phyloP scores from a whole-genome alignment of 441 rosid genomes.

The Euphorbia corollata region DNA sequence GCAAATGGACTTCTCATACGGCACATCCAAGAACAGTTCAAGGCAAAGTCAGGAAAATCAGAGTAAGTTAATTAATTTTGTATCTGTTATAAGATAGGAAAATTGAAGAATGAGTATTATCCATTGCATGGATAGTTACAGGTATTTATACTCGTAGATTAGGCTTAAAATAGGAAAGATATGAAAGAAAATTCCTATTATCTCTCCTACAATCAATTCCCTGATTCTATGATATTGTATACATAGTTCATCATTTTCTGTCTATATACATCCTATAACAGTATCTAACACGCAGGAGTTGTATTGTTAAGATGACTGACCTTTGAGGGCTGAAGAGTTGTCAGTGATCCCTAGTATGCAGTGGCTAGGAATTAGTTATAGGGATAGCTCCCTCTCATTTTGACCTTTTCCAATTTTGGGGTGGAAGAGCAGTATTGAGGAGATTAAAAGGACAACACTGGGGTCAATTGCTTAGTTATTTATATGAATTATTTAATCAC shows the following conservation, averaged over 20 bases:
- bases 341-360: not conserved
- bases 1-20: constrained; percentile 93
- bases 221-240: too few relatives aligned
- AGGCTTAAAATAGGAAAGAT: too few relatives aligned
- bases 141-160: too few relatives aligned
- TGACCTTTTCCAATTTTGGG: not conserved
- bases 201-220: too few relatives aligned
- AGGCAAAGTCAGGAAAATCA: constrained; percentile 84
- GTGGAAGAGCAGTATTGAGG: not conserved
- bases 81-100: not conserved
- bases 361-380: not conserved
- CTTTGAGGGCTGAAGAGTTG: not conserved
- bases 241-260: too few relatives aligned
- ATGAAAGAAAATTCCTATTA: too few relatives aligned
- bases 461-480: not conserved
- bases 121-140: too few relatives aligned
- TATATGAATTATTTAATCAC: not conserved
- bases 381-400: not conserved
- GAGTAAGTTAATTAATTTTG: constrained; percentile 51
- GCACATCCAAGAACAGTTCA: constrained; percentile 93
- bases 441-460: not conserved
- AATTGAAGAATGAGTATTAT: too few relatives aligned
- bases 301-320: not conserved
- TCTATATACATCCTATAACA: too few relatives aligned
- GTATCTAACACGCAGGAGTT: not conserved